A percentile compares a stretch with the other conserved stretches of the same genome.
These are phyloP conservation scores for Leccinum arenicola DNA, from an alignment of 768 basidiomycete species.

Conservation along the genomic window DNA sequence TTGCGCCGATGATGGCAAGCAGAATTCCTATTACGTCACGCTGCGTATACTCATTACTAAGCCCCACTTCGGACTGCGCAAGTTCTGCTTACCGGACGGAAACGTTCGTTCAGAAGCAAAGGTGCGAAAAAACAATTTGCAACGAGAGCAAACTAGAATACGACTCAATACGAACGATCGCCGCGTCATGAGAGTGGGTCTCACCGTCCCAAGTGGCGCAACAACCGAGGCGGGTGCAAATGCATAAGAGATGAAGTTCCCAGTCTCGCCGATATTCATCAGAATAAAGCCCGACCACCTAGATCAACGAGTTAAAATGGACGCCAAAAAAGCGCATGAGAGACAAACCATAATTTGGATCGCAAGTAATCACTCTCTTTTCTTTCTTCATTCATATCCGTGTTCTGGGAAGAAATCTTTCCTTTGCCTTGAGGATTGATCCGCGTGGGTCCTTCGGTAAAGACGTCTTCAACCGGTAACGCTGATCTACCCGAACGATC, in stretches of 20 bases:
- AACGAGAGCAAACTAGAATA: conserved; percentile 77
- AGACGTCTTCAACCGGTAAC: conserved; percentile 41
- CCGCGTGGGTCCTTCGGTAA: conserved; percentile 21
- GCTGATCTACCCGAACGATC: neutral
- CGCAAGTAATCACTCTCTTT: conserved; percentile 76
- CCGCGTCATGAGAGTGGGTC: conserved; percentile 18
- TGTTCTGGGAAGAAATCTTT: conserved; percentile 17
- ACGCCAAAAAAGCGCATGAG: neutral
- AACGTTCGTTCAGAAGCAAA: conserved; percentile 75
- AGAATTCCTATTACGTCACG: conserved; percentile 75
- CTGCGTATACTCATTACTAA: conserved; percentile 35
- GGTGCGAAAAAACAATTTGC: conserved; percentile 96
- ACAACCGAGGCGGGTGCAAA: conserved; percentile 92
- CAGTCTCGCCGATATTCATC: conserved; percentile 88
- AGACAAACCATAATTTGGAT: conserved; percentile 75
- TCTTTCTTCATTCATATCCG: conserved; percentile 27
- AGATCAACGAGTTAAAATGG: conserved; percentile 3
- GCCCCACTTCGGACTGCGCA: conserved; percentile 5
- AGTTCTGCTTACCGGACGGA: conserved; percentile 58
- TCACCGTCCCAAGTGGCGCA: conserved; percentile 91
- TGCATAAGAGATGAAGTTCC: conserved; percentile 90
- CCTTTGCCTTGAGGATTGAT: conserved; percentile 5
- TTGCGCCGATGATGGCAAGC: conserved; percentile 83
- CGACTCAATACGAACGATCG: neutral
- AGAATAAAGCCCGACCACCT: conserved; percentile 90